A percentile compares a stretch with the other conserved stretches of the same genome.
These are phyloP conservation scores for Inga oerstediana DNA, from an alignment of 306 rosid genomes.

Conservation along the genomic window DNA sequence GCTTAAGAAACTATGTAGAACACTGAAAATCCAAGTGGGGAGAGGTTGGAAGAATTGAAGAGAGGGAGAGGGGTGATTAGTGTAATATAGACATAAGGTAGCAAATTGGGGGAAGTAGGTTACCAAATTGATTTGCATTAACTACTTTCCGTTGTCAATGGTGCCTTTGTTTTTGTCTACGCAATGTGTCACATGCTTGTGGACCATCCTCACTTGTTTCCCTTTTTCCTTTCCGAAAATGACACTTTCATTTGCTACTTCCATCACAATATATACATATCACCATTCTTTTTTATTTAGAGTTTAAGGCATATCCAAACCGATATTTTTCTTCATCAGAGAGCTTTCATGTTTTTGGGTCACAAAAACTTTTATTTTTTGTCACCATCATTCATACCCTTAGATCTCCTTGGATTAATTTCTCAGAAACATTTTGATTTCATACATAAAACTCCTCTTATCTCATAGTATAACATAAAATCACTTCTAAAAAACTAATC, in stretches of 20 bases:
- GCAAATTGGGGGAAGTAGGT: conserved; percentile 36
- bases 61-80: not conserved
- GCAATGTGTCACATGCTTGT: not conserved
- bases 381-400: too few relatives aligned
- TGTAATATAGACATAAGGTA: not conserved
- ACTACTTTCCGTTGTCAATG: conserved; percentile 27
- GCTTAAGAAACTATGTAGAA: not conserved
- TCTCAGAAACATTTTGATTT: too few relatives aligned
- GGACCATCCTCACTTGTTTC: not conserved
- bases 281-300: too few relatives aligned
- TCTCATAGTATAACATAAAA: too few relatives aligned
- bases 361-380: too few relatives aligned
- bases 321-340: too few relatives aligned
- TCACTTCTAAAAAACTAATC: too few relatives aligned
- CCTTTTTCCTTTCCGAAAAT: not conserved
- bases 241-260: not conserved
- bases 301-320: too few relatives aligned
- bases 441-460: too few relatives aligned
- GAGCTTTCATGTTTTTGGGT: too few relatives aligned
- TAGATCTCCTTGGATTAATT: too few relatives aligned
- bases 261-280: too few relatives aligned
- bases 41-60: not conserved
- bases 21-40: not conserved
- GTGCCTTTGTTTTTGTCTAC: not conserved
- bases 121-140: conserved; percentile 45